phyloP scores from a whole-genome alignment of 495 filamentous ascomycete genomes.

The Niebla homalea region DNA sequence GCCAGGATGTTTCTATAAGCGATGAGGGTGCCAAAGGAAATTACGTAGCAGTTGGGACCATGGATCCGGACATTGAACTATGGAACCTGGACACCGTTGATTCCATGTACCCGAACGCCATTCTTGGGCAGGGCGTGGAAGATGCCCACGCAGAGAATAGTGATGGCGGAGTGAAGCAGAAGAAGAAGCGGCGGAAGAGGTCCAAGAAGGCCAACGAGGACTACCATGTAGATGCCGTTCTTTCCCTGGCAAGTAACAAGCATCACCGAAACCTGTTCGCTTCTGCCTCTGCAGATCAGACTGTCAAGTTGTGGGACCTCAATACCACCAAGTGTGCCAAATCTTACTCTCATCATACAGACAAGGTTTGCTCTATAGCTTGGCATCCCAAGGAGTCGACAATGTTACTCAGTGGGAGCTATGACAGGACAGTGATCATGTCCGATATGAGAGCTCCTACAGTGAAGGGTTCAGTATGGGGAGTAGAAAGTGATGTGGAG shows the following conservation, averaged over 20 bases:
- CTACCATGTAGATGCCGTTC: slow-evolving; percentile 87
- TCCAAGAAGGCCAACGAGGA: slow-evolving; percentile 74
- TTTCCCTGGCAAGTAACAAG: slow-evolving; percentile 81
- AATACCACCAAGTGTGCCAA: slow-evolving; percentile 83
- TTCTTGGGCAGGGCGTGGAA: slow-evolving; percentile 73
- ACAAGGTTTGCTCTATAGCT: slow-evolving; percentile 89
- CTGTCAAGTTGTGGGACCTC: slow-evolving; percentile 95
- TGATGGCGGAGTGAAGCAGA: slow-evolving; percentile 48
- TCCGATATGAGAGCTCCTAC: slow-evolving; percentile 89
- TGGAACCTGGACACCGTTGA: slow-evolving; percentile 96
- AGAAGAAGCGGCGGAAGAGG: slow-evolving; percentile 77
- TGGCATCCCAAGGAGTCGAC: slow-evolving; percentile 86
- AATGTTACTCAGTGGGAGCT: slow-evolving; percentile 78
- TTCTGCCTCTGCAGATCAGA: slow-evolving; percentile 89
- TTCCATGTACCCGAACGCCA: slow-evolving; percentile 94
- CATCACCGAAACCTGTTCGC: slow-evolving; percentile 91
- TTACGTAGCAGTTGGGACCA: slow-evolving; percentile 88
- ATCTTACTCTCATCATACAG: slow-evolving; percentile 80
- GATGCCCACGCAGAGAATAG: slow-evolving; percentile 21
- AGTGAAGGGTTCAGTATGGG: slow-evolving; percentile 63
- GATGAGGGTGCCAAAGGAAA: slow-evolving; percentile 48
- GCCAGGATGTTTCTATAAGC: slow-evolving; percentile 36
- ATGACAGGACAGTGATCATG: slow-evolving; percentile 82
- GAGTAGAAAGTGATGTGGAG: slow-evolving; percentile 91
- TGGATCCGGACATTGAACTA: slow-evolving; percentile 96